A percentile compares a stretch with the other conserved stretches of the same genome.
Conservation (phyloP, 2,329 filamentous ascomycete species). For the Alternaria sp. region DNA sequence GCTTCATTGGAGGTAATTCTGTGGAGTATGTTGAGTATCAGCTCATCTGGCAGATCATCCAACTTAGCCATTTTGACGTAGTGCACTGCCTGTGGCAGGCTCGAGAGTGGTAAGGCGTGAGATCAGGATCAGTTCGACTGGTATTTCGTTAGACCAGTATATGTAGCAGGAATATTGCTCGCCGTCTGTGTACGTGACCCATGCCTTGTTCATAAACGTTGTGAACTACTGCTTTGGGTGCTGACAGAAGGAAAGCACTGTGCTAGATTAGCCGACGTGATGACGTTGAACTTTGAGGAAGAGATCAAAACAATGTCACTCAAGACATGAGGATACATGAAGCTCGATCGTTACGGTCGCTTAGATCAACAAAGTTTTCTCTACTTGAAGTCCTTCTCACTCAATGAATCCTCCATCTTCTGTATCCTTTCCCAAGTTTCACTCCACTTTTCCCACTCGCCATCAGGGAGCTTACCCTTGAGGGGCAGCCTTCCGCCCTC, state of each 20-base stretch:
- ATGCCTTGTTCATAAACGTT: neutral
- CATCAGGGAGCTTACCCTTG: constrained; percentile 63
- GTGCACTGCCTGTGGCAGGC: neutral
- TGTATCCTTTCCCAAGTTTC: constrained; percentile 40
- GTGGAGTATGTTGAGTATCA: neutral
- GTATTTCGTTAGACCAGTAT: neutral
- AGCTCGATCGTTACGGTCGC: neutral
- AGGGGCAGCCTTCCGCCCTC: constrained; percentile 68
- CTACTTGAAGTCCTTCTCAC: constrained; percentile 33
- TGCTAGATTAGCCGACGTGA: neutral
- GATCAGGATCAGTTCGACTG: neutral
- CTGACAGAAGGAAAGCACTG: neutral
- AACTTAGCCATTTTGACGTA: neutral
- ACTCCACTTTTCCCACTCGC: constrained; percentile 61
- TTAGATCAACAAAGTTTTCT: neutral
- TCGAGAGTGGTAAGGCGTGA: neutral
- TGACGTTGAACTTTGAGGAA: neutral
- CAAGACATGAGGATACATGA: neutral
- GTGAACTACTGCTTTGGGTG: neutral
- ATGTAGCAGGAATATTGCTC: neutral
- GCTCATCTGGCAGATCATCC: neutral
- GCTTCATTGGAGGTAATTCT: neutral
- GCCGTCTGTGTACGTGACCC: neutral
- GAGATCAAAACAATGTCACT: neutral
- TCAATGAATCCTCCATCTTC: constrained; percentile 39